These are phyloP conservation scores for Clonostachys rhizophaga DNA, from an alignment of 2,329 filamentous ascomycete genomes.

Conservation along the genomic window DNA sequence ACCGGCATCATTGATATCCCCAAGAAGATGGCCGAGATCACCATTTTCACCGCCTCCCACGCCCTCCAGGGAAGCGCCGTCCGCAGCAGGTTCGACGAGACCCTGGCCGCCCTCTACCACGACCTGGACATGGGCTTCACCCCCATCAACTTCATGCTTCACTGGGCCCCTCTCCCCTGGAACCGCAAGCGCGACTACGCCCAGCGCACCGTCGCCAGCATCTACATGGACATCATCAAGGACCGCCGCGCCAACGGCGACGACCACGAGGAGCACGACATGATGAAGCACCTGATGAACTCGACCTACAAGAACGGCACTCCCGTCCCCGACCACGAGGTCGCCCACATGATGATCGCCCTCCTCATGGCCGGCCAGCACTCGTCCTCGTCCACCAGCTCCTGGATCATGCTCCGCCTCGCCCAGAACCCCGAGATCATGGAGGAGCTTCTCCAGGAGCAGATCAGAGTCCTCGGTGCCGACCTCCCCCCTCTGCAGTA, in stretches of 20 bases:
- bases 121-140: constrained; percentile 88
- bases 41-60: constrained; percentile 85
- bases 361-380: constrained; percentile 90
- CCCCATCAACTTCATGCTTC: constrained; percentile 84
- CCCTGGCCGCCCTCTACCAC: constrained; percentile 79
- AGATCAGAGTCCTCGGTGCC: constrained; percentile 66
- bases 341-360: constrained; percentile 92
- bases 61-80: constrained; percentile 82
- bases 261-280: constrained; percentile 58
- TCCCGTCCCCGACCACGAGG: constrained; percentile 74
- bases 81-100: constrained; percentile 73
- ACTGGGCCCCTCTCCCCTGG: constrained; percentile 85
- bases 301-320: constrained; percentile 80
- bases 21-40: constrained; percentile 77
- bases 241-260: constrained; percentile 54
- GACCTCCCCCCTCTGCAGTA: constrained; percentile 72
- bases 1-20: constrained; percentile 69
- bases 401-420: constrained; percentile 81
- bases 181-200: constrained; percentile 78
- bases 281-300: constrained; percentile 88
- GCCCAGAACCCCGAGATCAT: constrained; percentile 72
- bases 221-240: constrained; percentile 79
- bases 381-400: constrained; percentile 77
- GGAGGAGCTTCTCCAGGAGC: constrained; percentile 81
- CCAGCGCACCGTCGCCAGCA: constrained; percentile 73